Conservation (phyloP, 768 basidiomycete species). For the Mrakia gelida region DNA sequence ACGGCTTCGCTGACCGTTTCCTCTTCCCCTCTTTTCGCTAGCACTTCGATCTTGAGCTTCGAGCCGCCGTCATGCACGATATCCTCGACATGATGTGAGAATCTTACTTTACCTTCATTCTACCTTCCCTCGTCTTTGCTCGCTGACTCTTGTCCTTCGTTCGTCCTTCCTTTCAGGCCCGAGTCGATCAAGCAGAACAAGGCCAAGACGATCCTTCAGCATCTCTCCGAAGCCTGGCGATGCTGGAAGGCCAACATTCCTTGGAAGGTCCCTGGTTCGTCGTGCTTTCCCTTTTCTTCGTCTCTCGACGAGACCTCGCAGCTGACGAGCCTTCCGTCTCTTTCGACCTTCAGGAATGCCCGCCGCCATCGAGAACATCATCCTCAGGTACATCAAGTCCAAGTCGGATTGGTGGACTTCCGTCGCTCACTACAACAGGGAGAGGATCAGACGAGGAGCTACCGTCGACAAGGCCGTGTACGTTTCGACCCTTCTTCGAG, state of each 20-base stretch:
- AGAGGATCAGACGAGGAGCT: conserved; percentile 92
- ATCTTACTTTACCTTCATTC: background rate
- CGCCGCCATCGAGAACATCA: conserved; percentile 98
- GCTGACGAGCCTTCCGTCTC: background rate
- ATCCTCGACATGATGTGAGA: conserved; percentile 62
- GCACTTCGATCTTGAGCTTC: conserved; percentile 93
- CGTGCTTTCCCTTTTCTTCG: too few species aligned
- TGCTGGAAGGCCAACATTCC: conserved; percentile 63
- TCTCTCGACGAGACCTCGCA: background rate
- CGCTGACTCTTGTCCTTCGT: background rate
- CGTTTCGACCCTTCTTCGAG: too few species aligned
- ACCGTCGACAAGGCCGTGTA: conserved; percentile 62
- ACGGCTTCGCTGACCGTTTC: background rate
- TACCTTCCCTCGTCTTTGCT: background rate
- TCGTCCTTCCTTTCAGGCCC: conserved; percentile 47
- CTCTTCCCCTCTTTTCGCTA: background rate
- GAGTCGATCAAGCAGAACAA: conserved; percentile 99
- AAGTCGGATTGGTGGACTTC: conserved; percentile 99
- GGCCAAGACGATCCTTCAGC: conserved; percentile 98
- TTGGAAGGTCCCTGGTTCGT: conserved; percentile 79
- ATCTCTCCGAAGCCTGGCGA: conserved; percentile 91
- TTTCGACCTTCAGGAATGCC: conserved; percentile 68
- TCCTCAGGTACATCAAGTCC: conserved; percentile 96
- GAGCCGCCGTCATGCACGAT: conserved; percentile 99
- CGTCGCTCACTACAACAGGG: conserved; percentile 96